A percentile compares a stretch with the other conserved stretches of the same genome.
Conservation (phyloP, 139 green algal species). For the Volvox reticuliferus region DNA sequence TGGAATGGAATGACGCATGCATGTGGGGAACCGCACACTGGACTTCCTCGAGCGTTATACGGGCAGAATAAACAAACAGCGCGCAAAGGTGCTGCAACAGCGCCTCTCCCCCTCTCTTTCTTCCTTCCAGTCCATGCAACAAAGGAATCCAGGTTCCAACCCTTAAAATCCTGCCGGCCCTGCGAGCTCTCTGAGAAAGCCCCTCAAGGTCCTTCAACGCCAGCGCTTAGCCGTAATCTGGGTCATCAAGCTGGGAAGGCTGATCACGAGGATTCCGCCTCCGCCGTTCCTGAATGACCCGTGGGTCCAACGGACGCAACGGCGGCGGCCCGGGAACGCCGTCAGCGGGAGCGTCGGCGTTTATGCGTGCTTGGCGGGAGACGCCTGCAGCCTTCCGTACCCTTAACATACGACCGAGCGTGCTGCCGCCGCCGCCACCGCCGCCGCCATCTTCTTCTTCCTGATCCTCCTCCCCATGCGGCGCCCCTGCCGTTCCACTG, state of each 20-base stretch:
- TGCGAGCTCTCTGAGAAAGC: too few species aligned
- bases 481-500: neutral
- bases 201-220: neutral
- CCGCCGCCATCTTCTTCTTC: neutral
- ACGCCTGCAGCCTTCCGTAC: neutral
- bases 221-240: constrained; percentile 5
- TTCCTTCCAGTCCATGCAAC: too few species aligned
- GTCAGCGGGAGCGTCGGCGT: neutral
- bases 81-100: too few species aligned
- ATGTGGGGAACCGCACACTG: too few species aligned
- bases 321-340: neutral
- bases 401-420: neutral
- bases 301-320: constrained; percentile 19
- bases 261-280: constrained; percentile 30
- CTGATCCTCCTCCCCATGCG: neutral
- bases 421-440: neutral
- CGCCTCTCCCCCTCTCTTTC: too few species aligned
- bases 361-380: neutral
- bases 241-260: constrained; percentile 14
- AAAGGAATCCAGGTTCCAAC: too few species aligned
- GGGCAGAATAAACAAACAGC: too few species aligned
- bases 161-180: too few species aligned
- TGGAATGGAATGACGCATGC: too few species aligned
- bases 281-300: constrained; percentile 24
- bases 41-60: too few species aligned